Evolutionary conservation across 2,329 filamentous ascomycete genomes (phyloP).

Genomic region (Aspergillus glaucus): DNA sequence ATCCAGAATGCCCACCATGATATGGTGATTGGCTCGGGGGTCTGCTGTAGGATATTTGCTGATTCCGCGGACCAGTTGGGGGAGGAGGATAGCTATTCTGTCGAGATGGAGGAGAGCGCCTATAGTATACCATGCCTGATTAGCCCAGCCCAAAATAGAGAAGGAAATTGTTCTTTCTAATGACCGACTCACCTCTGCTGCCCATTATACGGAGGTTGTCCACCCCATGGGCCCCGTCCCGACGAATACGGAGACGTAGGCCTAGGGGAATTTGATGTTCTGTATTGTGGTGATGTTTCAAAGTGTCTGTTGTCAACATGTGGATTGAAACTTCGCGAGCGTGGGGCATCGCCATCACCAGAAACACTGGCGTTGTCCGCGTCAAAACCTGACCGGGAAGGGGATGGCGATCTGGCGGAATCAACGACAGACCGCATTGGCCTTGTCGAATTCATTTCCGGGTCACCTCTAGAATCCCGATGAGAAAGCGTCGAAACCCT

Average conservation of each 20-base stretch:
- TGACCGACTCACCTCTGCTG: slow-evolving; percentile 45
- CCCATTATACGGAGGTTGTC: slow-evolving; percentile 36
- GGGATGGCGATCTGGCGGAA: slow-evolving; percentile 24
- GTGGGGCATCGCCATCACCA: slow-evolving; percentile 26
- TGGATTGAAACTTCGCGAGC: slow-evolving; percentile 34
- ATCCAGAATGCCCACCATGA: slow-evolving; percentile 50
- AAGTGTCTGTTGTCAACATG: slow-evolving; percentile 44
- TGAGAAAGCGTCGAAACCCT: slow-evolving; percentile 23
- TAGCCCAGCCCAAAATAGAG: slow-evolving; percentile 4
- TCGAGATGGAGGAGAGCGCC: slow-evolving; percentile 58
- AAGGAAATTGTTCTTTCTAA: slow-evolving; percentile 2
- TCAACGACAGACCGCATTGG: slow-evolving; percentile 24
- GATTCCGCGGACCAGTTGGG: slow-evolving; percentile 48
- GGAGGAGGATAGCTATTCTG: slow-evolving; percentile 45
- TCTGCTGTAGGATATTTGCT: slow-evolving; percentile 45
- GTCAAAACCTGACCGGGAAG: slow-evolving; percentile 27
- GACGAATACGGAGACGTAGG: slow-evolving; percentile 55
- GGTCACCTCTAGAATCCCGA: slow-evolving; percentile 14
- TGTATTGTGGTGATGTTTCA: slow-evolving; percentile 55
- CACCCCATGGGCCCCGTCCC: slow-evolving; percentile 49
- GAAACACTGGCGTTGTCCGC: slow-evolving; percentile 22
- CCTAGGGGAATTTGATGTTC: slow-evolving; percentile 54
- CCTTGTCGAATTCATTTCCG: slow-evolving; percentile 21
- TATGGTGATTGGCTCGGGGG: slow-evolving; percentile 51
- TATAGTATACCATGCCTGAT: slow-evolving; percentile 36